Conservation (phyloP, 2,329 filamentous ascomycete genomes). For the Blastomyces gilchristii region DNA sequence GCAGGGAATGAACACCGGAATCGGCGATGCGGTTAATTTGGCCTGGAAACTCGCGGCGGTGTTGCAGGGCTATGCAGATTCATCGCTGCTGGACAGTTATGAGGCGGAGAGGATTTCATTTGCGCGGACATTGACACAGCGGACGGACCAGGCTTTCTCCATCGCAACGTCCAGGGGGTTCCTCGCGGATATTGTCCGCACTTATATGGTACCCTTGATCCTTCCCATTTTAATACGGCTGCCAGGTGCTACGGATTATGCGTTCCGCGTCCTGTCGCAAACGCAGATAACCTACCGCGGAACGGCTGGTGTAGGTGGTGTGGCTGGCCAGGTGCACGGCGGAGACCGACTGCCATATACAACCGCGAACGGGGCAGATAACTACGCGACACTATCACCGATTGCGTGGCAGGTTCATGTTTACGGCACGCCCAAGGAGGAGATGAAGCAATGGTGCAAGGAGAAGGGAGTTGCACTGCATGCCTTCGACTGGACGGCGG, state of each 20-base stretch:
- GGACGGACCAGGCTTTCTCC: conserved; percentile 36
- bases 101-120: conserved; percentile 40
- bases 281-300: conserved; percentile 36
- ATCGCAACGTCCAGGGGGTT: conserved; percentile 30
- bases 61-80: conserved; percentile 29
- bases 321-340: conserved; percentile 32
- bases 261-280: conserved; percentile 34
- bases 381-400: conserved; percentile 1
- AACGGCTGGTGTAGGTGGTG: conserved; percentile 29
- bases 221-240: conserved; percentile 20
- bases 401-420: conserved; percentile 27
- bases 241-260: conserved; percentile 13
- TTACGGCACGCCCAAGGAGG: conserved; percentile 17
- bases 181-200: conserved; percentile 34
- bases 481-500: conserved; percentile 20
- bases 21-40: conserved; percentile 44
- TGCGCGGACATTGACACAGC: conserved; percentile 34
- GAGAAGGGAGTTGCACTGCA: conserved; percentile 16
- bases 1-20: conserved; percentile 49
- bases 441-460: conserved; percentile 21
- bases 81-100: conserved; percentile 40
- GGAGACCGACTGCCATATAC: conserved; percentile 37
- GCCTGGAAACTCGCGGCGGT: conserved; percentile 46
- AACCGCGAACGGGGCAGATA: background rate
- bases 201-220: conserved; percentile 32